These are phyloP conservation scores for Lichtheimia corymbifera DNA, from an alignment of 371 early-diverging fungal species.

Conservation along the genomic window DNA sequence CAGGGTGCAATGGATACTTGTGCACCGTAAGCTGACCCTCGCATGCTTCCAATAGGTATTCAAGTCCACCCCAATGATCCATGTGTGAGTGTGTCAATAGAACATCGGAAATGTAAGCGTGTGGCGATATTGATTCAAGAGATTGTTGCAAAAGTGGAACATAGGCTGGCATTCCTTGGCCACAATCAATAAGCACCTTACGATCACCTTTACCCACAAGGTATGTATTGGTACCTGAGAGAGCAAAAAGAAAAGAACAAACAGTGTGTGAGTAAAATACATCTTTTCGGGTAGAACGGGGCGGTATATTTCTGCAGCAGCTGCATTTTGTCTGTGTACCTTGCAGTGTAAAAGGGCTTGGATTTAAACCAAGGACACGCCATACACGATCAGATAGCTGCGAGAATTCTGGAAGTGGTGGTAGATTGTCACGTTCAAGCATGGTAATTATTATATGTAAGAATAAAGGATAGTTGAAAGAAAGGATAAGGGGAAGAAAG, in stretches of 20 bases:
- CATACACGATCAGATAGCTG: slow-evolving; percentile 50
- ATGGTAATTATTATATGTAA: not conserved
- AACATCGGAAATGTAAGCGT: slow-evolving; percentile 67
- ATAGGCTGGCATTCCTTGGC: slow-evolving; percentile 79
- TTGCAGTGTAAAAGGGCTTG: slow-evolving; percentile 74
- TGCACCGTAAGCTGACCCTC: slow-evolving; percentile 26
- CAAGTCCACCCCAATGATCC: slow-evolving; percentile 84
- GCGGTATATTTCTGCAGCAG: not conserved
- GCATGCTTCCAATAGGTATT: not conserved
- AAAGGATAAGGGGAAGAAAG: not conserved
- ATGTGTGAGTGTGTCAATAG: slow-evolving; percentile 84
- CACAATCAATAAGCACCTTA: slow-evolving; percentile 81
- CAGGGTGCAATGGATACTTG: slow-evolving; percentile 24
- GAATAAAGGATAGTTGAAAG: not conserved
- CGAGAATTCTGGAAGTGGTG: slow-evolving; percentile 35
- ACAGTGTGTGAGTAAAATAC: too few species aligned
- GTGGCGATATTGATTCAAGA: slow-evolving; percentile 40
- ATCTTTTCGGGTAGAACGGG: too few species aligned
- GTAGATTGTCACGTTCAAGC: slow-evolving; percentile 3
- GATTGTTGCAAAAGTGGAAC: slow-evolving; percentile 47
- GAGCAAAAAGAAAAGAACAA: too few species aligned
- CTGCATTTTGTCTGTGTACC: slow-evolving; percentile 32
- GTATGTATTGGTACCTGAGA: slow-evolving; percentile 83
- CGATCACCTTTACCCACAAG: slow-evolving; percentile 73
- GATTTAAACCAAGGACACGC: slow-evolving; percentile 73